Evolutionary conservation across 2,329 filamentous ascomycete genomes (phyloP).

Genomic region (Hymenoscyphus albidus): DNA sequence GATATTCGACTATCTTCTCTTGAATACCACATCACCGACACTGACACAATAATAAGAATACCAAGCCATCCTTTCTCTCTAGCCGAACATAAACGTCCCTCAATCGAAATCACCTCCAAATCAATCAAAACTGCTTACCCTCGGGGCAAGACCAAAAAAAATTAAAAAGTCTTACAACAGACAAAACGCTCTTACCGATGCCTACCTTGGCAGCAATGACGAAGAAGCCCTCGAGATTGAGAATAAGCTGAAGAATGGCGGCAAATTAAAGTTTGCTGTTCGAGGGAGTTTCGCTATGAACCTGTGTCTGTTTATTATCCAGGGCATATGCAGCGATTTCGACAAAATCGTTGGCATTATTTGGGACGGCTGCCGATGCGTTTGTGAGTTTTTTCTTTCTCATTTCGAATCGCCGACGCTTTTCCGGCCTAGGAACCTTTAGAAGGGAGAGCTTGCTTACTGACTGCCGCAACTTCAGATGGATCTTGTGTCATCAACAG

Average conservation of each 20-base stretch:
- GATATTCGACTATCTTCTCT: neutral
- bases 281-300: constrained; percentile 49
- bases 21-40: neutral
- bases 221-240: constrained; percentile 50
- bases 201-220: constrained; percentile 52
- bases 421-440: constrained; percentile 2
- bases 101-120: constrained; percentile 37
- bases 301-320: constrained; percentile 55
- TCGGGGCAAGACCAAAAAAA: constrained; percentile 40
- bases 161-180: constrained; percentile 46
- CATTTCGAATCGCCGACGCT: neutral
- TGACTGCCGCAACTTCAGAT: constrained; percentile 40
- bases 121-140: constrained; percentile 49
- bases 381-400: constrained; percentile 43
- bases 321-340: constrained; percentile 55
- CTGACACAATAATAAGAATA: neutral
- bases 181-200: constrained; percentile 47
- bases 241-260: constrained; percentile 47
- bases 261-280: constrained; percentile 51
- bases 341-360: constrained; percentile 58
- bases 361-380: constrained; percentile 61
- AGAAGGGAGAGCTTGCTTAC: constrained; percentile 4
- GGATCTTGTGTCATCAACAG: constrained; percentile 60
- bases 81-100: constrained; percentile 27
- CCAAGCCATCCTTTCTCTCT: constrained; percentile 37